Evolutionary conservation across 495 filamentous ascomycete genomes (phyloP).

Genomic region (Darksidea phi): DNA sequence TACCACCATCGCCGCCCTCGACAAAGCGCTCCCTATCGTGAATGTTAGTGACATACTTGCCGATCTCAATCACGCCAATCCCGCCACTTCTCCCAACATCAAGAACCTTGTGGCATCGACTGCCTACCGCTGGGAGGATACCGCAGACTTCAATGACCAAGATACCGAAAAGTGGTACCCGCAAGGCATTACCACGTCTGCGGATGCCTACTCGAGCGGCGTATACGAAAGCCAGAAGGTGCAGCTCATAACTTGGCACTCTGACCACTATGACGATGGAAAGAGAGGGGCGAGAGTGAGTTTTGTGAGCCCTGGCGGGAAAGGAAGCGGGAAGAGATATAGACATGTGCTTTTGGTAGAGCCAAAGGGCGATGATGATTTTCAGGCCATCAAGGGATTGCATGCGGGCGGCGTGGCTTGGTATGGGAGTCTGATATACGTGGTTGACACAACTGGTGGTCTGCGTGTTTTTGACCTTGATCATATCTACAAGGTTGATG

Average conservation of each 20-base stretch:
- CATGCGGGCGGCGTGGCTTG: constrained; percentile 45
- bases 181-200: constrained; percentile 46
- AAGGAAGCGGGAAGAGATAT: constrained; percentile 39
- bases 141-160: constrained; percentile 41
- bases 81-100: constrained; percentile 15
- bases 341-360: constrained; percentile 46
- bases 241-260: constrained; percentile 47
- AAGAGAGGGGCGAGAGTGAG: constrained; percentile 42
- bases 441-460: constrained; percentile 42
- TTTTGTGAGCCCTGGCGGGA: constrained; percentile 39
- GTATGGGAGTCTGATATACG: constrained; percentile 43
- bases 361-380: constrained; percentile 39
- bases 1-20: constrained; percentile 28
- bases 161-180: constrained; percentile 45
- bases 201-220: constrained; percentile 41
- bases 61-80: constrained; percentile 44
- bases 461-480: constrained; percentile 43
- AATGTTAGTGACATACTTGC: constrained; percentile 42
- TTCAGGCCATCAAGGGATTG: constrained; percentile 34
- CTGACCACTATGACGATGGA: constrained; percentile 32
- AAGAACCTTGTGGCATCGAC: constrained; percentile 22
- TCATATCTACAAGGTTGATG: constrained; percentile 42
- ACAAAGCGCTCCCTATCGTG: constrained; percentile 35
- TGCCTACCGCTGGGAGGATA: constrained; percentile 37
- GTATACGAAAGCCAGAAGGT: constrained; percentile 41